A percentile compares a stretch with the other conserved stretches of the same genome.
Evolutionary conservation across 129 eudicot species (phyloP).

Genomic region (Solidago caesia): DNA sequence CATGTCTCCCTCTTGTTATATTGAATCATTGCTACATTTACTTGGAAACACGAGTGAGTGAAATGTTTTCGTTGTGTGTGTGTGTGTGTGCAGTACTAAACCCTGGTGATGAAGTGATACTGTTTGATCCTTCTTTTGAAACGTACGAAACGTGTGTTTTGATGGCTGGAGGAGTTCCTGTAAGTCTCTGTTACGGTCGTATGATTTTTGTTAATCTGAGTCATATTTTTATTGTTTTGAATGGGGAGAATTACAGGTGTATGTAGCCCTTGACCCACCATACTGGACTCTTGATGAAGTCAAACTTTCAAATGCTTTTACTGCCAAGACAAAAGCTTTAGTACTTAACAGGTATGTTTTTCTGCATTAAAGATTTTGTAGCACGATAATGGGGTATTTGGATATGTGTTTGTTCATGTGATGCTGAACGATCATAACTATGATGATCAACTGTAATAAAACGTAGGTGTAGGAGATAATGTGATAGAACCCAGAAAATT

Average conservation of each 20-base stretch:
- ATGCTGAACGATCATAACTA: neutral
- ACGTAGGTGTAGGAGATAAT: too few species aligned
- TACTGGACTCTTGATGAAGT: conserved; percentile 60
- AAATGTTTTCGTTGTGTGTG: conserved; percentile 1
- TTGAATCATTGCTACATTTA: neutral
- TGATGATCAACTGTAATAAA: too few species aligned
- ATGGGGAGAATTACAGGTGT: conserved; percentile 50
- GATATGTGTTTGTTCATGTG: neutral
- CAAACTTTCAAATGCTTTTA: conserved; percentile 61
- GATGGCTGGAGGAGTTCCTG: conserved; percentile 96
- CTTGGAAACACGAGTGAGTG: neutral
- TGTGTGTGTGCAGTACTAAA: conserved; percentile 60
- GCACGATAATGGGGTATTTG: neutral
- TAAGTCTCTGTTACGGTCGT: conserved; percentile 39
- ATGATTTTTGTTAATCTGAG: neutral
- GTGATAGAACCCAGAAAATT: too few species aligned
- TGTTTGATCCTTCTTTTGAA: conserved; percentile 86
- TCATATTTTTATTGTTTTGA: conserved; percentile 6
- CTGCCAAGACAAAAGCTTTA: conserved; percentile 71
- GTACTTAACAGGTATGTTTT: conserved; percentile 78
- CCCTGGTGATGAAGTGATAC: conserved; percentile 88
- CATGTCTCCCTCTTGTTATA: conserved; percentile 31
- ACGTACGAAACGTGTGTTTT: conserved; percentile 76
- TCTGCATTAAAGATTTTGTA: conserved; percentile 10
- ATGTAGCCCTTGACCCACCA: conserved; percentile 86